Evolutionary conservation across 768 basidiomycete species (phyloP).

Genomic region (Mycena sanguinolenta): DNA sequence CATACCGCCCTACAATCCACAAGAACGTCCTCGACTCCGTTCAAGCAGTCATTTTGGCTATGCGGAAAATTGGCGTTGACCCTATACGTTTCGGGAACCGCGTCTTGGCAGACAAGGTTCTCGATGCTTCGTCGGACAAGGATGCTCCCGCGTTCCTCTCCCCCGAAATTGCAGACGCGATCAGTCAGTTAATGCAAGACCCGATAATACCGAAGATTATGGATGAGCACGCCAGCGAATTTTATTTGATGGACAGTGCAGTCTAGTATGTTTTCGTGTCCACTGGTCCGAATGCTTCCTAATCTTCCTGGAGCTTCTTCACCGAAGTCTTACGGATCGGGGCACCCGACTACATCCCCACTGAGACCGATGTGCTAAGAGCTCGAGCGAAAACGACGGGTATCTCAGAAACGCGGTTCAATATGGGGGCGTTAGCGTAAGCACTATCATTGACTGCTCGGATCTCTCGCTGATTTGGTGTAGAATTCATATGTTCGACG

Average conservation of each 20-base stretch:
- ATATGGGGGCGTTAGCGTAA: conserved; percentile 74
- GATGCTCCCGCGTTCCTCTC: conserved; percentile 62
- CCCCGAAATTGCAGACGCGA: conserved; percentile 76
- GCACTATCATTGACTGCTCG: conserved; percentile 39
- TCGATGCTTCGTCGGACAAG: conserved; percentile 65
- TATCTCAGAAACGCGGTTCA: conserved; percentile 89
- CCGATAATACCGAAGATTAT: conserved; percentile 69
- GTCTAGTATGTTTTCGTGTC: conserved; percentile 66
- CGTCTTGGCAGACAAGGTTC: conserved; percentile 68
- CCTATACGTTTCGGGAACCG: conserved; percentile 42
- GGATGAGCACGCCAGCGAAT: conserved; percentile 75
- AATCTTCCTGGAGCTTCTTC: conserved; percentile 76
- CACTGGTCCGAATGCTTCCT: neutral
- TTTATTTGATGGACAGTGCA: conserved; percentile 97
- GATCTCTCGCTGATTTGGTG: conserved; percentile 2
- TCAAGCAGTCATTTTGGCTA: conserved; percentile 85
- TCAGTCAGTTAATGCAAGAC: conserved; percentile 79
- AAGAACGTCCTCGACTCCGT: conserved; percentile 91
- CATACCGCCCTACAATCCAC: conserved; percentile 84
- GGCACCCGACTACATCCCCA: conserved; percentile 83
- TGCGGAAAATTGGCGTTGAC: conserved; percentile 88
- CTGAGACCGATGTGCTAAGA: conserved; percentile 87
- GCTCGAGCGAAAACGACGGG: conserved; percentile 93
- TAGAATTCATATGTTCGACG: conserved; percentile 81
- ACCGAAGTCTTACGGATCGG: conserved; percentile 88